These are phyloP conservation scores for Macrolepiota fuliginosa DNA, from an alignment of 768 basidiomycete species.

Conservation along the genomic window DNA sequence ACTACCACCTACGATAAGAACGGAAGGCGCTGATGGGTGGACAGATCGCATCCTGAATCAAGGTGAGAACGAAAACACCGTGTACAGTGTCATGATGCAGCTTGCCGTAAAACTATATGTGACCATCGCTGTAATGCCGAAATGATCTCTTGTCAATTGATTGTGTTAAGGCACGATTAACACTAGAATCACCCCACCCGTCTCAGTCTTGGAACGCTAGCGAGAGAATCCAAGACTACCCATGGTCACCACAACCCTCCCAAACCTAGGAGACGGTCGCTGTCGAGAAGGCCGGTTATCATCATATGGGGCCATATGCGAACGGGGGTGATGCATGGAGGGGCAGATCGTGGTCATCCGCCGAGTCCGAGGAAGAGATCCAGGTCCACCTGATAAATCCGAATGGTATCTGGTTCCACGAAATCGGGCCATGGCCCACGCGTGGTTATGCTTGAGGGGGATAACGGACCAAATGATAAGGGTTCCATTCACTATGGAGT, in stretches of 20 bases:
- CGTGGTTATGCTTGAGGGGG: background rate
- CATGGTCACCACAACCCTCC: no score
- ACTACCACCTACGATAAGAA: slow-evolving; percentile 9
- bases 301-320: background rate
- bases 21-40: slow-evolving; percentile 10
- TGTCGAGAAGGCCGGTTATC: background rate
- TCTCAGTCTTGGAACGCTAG: background rate
- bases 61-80: slow-evolving; percentile 5
- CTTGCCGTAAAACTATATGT: background rate
- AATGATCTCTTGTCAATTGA: slow-evolving; percentile 4
- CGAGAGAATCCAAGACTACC: background rate
- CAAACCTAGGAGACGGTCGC: background rate
- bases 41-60: slow-evolving; percentile 10
- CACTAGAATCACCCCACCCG: background rate
- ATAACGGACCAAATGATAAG: background rate
- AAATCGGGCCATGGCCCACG: background rate
- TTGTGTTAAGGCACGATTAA: slow-evolving; percentile 7
- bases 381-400: slow-evolving; percentile 3
- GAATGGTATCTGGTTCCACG: slow-evolving; percentile 2
- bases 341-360: background rate
- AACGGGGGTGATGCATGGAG: background rate
- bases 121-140: slow-evolving; percentile 8
- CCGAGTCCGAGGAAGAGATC: slow-evolving; percentile 10
- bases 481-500: background rate
- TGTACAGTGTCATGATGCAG: background rate